Evolutionary conservation across 2,329 filamentous ascomycete species (phyloP).

Genomic region (Apiospora kogelbergensis): DNA sequence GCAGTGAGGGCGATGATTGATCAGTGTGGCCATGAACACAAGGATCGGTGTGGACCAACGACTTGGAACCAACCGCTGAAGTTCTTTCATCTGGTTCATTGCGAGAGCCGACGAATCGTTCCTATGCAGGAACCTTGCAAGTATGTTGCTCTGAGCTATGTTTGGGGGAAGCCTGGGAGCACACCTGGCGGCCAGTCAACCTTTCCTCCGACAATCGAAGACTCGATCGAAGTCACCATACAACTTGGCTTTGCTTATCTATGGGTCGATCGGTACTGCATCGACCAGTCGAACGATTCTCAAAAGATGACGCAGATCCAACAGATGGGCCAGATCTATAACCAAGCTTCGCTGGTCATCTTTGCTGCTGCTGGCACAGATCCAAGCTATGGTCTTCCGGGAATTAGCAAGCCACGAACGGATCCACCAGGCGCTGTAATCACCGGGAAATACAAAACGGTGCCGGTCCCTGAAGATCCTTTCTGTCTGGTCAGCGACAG

Average conservation of each 20-base stretch:
- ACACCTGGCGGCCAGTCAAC: background rate
- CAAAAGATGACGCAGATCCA: conserved; percentile 30
- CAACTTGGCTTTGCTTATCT: conserved; percentile 35
- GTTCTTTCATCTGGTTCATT: background rate
- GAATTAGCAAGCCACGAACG: conserved; percentile 12
- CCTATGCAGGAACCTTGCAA: background rate
- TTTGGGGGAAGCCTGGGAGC: background rate
- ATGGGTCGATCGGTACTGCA: conserved; percentile 40
- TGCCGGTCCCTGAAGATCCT: background rate
- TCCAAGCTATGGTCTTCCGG: conserved; percentile 35
- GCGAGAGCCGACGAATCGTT: background rate
- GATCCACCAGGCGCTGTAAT: background rate
- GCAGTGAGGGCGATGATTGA: background rate
- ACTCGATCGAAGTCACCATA: conserved; percentile 30
- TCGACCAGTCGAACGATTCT: conserved; percentile 22
- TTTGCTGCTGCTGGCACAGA: conserved; percentile 36
- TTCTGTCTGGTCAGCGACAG: conserved; percentile 15
- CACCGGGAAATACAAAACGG: rapidly evolving
- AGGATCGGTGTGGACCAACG: background rate
- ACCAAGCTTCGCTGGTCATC: conserved; percentile 35
- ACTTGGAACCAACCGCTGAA: background rate
- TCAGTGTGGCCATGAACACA: background rate
- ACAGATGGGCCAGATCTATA: conserved; percentile 40
- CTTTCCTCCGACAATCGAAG: background rate
- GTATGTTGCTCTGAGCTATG: background rate